Evolutionary conservation across 139 green algal species (phyloP), one percentile per base, ranked within the genome.

Genomic region (Picochlorum costavermella): DNA sequence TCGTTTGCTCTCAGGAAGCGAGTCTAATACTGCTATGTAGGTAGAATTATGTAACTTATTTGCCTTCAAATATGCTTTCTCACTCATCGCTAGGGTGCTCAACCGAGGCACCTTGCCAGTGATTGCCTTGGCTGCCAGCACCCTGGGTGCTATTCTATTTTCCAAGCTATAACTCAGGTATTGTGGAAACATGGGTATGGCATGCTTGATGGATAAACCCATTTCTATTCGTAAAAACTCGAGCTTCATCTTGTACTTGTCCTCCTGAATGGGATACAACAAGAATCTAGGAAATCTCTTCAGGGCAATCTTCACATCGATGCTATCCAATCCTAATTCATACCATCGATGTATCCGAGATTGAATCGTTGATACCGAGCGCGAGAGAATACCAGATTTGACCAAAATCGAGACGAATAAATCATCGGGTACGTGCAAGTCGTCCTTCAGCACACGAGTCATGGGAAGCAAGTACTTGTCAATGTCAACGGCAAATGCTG

Each of bases 241-340:
- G 6, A 77, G 57, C 31, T 77, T 77, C 20, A 30, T 31, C 10
- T 61, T 65, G 49, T 69, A 70, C 33, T 77, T 68, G n/a, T 30
- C 49, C 9, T 50, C 28, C 14, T 61, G n/a, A 17, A 66, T 10
- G 37, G 65, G 59, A 65, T 66, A 73, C 17, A 64, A 55, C 58
- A 77, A 55, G 57, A 77, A 45, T 63, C 60, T 59, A 5, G 56
- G 48, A 45, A 50, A 55, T 29, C 26, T 6, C 12, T 17, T 30
- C 26, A 77, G 65, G 37, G 67, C 20, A 11, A 26, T 14, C 13
- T 8, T 31, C 36, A 77, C 49, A 37, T 64, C 57, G 1, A 20
- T 25, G 2, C 16, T 26, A 20, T 13, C 10, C 17, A 73, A 69
- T 6, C 71, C 71, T 29, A 72, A 44, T 26, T 57, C 23, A 11